Conservation (phyloP, 1,284 basidiomycete species). For the Tylopilus sp. region DNA sequence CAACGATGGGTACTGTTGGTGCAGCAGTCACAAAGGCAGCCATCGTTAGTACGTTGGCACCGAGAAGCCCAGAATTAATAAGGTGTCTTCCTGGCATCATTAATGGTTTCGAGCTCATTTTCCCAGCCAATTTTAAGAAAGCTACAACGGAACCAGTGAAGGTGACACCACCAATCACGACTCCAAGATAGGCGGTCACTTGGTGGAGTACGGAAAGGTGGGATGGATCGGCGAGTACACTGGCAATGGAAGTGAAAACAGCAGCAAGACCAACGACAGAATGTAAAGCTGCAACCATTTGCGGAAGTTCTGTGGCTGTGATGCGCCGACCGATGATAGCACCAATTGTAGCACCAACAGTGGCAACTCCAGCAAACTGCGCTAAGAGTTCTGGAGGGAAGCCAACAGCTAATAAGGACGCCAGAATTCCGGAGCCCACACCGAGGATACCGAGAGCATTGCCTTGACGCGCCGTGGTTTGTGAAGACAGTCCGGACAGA, state of each 20-base stretch:
- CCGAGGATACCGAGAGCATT: conserved; percentile 83
- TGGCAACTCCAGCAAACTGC: conserved; percentile 75
- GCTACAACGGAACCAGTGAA: conserved; percentile 87
- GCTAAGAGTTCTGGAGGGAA: conserved; percentile 71
- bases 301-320: conserved; percentile 81
- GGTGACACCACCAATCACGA: conserved; percentile 77
- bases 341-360: conserved; percentile 67
- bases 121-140: conserved; percentile 80
- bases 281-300: conserved; percentile 73
- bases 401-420: conserved; percentile 78
- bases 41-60: conserved; percentile 68
- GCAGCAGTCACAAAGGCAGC: conserved; percentile 71
- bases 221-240: conserved; percentile 66
- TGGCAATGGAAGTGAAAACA: conserved; percentile 78
- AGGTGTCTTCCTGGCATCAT: conserved; percentile 73
- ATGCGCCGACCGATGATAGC: conserved; percentile 75
- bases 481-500: conserved; percentile 70
- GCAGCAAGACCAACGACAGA: conserved; percentile 85
- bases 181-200: conserved; percentile 80
- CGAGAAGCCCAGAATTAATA: conserved; percentile 67
- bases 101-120: conserved; percentile 72
- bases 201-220: conserved; percentile 72
- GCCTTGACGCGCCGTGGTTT: conserved; percentile 77
- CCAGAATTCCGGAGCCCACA: conserved; percentile 74
- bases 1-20: conserved; percentile 66